Conservation (phyloP, 257 asterid species). For the Ehretia macrophylla region DNA sequence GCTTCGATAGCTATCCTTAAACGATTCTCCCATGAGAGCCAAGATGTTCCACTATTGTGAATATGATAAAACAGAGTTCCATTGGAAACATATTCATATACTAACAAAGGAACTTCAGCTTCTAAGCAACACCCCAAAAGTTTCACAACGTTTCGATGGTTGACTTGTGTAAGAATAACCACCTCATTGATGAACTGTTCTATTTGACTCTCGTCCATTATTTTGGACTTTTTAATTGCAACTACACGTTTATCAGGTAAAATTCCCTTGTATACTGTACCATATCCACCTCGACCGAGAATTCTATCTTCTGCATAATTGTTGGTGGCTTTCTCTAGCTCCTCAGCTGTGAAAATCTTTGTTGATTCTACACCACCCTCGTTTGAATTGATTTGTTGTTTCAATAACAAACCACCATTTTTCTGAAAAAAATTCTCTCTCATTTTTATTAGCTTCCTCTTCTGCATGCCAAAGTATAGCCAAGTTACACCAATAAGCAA, state of each 20-base stretch:
- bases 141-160: constrained; percentile 72
- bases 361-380: constrained; percentile 43
- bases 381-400: constrained; percentile 47
- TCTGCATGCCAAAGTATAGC: constrained; percentile 52
- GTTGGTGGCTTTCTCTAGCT: constrained; percentile 55
- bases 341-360: constrained; percentile 55
- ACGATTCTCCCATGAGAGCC: constrained; percentile 66
- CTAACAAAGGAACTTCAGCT: constrained; percentile 63
- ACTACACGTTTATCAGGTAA: constrained; percentile 46
- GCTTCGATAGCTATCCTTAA: constrained; percentile 64
- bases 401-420: constrained; percentile 66
- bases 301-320: constrained; percentile 50
- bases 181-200: constrained; percentile 83
- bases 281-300: constrained; percentile 77
- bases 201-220: constrained; percentile 51
- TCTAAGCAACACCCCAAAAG: constrained; percentile 78
- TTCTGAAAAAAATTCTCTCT: constrained; percentile 67
- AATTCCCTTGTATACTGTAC: constrained; percentile 67
- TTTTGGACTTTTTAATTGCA: constrained; percentile 65
- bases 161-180: constrained; percentile 67
- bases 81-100: constrained; percentile 60
- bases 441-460: constrained; percentile 36
- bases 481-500: constrained; percentile 44
- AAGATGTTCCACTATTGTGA: constrained; percentile 25
- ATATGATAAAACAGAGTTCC: constrained; percentile 63